These are phyloP conservation scores for Rhizopus arrhizus DNA, from an alignment of 371 early-diverging fungal genomes.

Conservation along the genomic window DNA sequence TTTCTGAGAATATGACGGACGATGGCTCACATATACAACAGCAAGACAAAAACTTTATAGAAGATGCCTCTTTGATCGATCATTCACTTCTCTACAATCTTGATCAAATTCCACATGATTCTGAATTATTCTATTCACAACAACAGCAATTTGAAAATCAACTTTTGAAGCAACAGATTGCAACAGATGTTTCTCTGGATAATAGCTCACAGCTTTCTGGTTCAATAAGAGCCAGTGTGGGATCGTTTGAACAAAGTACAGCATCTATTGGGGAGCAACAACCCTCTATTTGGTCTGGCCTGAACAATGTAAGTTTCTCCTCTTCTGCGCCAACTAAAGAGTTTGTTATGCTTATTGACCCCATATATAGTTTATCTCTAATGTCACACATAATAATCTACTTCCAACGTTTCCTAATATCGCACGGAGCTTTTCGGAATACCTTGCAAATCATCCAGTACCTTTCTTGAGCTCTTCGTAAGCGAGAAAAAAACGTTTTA, in stretches of 20 bases:
- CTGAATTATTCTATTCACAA: slow-evolving; percentile 41
- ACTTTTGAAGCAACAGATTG: slow-evolving; percentile 12
- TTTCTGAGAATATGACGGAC: slow-evolving; percentile 18
- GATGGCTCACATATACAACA: slow-evolving; percentile 16
- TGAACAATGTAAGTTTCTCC: slow-evolving; percentile 39
- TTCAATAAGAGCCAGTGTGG: slow-evolving; percentile 8
- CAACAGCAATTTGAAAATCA: slow-evolving; percentile 26
- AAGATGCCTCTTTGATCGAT: slow-evolving; percentile 30
- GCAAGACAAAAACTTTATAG: slow-evolving; percentile 1
- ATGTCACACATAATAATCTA: slow-evolving; percentile 52
- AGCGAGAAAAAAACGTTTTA: not conserved
- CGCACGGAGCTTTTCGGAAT: slow-evolving; percentile 53
- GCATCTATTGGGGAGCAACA: slow-evolving; percentile 25
- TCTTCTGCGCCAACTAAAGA: not conserved
- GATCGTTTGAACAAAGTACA: slow-evolving; percentile 16
- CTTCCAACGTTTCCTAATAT: slow-evolving; percentile 54
- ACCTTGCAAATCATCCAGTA: slow-evolving; percentile 44
- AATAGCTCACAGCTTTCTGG: not conserved
- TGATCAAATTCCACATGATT: slow-evolving; percentile 39
- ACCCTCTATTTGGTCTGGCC: slow-evolving; percentile 44
- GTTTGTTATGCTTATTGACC: slow-evolving; percentile 3
- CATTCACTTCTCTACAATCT: slow-evolving; percentile 42
- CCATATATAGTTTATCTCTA: slow-evolving; percentile 44
- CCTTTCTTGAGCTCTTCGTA: slow-evolving; percentile 41
- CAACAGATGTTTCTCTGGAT: not conserved